Conservation (phyloP, 2,329 filamentous ascomycete species). For the Scedosporium apiospermum region DNA sequence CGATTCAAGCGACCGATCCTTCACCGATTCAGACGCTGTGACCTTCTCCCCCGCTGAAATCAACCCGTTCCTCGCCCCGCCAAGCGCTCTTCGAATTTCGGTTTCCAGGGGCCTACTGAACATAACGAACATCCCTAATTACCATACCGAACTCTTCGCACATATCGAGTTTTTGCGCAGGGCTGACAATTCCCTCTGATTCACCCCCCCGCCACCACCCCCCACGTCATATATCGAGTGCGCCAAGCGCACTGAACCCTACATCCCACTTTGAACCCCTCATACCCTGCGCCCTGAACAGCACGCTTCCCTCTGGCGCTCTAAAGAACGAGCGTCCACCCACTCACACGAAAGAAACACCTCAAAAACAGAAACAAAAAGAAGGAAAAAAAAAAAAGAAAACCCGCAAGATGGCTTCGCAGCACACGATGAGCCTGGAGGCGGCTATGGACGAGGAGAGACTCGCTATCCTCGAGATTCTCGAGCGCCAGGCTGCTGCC, state of each 20-base stretch:
- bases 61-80: no score
- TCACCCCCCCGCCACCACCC: background rate
- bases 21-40: background rate
- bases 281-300: background rate
- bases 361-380: no score
- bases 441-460: conserved; percentile 70
- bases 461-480: conserved; percentile 59
- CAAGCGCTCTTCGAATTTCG: no score
- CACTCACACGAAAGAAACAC: no score
- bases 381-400: background rate
- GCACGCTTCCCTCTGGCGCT: conserved; percentile 13
- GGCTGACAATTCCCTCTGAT: no score
- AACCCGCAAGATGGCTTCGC: background rate
- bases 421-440: conserved; percentile 61
- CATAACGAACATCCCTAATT: no score
- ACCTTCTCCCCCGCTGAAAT: background rate
- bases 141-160: no score
- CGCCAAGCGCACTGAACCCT: background rate
- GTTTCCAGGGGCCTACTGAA: no score
- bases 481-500: conserved; percentile 40
- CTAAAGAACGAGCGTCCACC: no score
- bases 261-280: background rate
- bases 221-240: background rate
- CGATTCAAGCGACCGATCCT: background rate
- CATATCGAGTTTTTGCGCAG: no score